These are phyloP conservation scores for Aaosphaeria arxii DNA, from an alignment of 2,329 filamentous ascomycete species.

Conservation along the genomic window DNA sequence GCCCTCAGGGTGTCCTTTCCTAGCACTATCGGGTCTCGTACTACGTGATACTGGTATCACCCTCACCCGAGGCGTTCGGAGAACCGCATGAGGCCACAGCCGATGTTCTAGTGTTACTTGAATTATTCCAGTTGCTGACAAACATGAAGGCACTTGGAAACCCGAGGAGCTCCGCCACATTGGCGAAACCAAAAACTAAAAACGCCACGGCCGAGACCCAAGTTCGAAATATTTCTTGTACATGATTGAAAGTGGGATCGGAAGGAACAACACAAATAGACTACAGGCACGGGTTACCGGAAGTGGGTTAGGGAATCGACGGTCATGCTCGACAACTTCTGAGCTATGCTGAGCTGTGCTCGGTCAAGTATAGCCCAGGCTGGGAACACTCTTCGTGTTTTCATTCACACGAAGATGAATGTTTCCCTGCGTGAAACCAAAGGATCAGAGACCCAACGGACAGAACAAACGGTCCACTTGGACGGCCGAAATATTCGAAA, in stretches of 20 bases:
- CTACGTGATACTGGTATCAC: neutral
- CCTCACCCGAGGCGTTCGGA: neutral
- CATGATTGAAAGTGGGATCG: slow-evolving; percentile 6
- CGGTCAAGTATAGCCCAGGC: no score
- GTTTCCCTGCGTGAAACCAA: no score
- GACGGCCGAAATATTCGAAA: neutral
- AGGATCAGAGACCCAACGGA: no score
- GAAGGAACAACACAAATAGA: slow-evolving; percentile 4
- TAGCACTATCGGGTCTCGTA: neutral
- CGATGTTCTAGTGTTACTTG: no score
- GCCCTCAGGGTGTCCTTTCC: neutral
- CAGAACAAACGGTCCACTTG: no score
- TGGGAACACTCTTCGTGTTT: no score
- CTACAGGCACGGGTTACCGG: neutral
- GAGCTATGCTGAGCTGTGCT: no score
- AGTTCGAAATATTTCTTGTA: slow-evolving; percentile 11
- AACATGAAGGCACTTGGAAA: slow-evolving; percentile 32
- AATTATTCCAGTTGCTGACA: slow-evolving; percentile 15
- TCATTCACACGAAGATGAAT: no score
- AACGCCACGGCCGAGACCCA: slow-evolving; percentile 1
- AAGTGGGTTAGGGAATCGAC: neutral
- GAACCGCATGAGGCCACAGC: no score
- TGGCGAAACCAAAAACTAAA: slow-evolving; percentile 29
- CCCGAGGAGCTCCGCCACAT: slow-evolving; percentile 34
- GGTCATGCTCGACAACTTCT: no score